Evolutionary conservation across 305 asterid genomes (phyloP), one percentile per base, ranked within the genome.

Genomic region (Fraxinus floribunda): DNA sequence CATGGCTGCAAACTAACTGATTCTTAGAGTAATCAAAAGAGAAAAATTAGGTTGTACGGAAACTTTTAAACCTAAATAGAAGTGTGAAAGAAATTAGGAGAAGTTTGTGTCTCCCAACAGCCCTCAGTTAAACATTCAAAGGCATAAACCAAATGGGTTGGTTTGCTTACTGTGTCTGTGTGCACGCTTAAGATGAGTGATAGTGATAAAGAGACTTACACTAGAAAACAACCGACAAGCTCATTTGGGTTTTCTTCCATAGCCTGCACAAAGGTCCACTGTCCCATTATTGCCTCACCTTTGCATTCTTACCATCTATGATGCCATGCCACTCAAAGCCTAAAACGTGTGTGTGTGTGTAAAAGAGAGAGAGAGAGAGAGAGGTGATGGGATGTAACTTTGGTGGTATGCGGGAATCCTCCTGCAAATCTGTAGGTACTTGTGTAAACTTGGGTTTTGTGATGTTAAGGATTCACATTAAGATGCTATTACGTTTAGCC

Each of bases 161-260:
- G 71, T 39, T 80, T 29, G 84, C 71, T 39, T 41, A 24, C 41
- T 36, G 41, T 36, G 41, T 36, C 55, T 46, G 83, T 73, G 71
- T 73, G 75, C 41, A 79, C 35, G 55, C 64, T 46, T 72, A 3
- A 62, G 85, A 9, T 7, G 78, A 36, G 76, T 29, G 77, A 75
- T 39, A 9, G 22, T 38, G 70, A 55, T 78, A 22, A 82, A 76
- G 76, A 76, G 85, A 78, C 83, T 85, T 77, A 83, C 84, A 82
- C 86, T 78, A 80, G 80, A 77, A 85, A 91, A 84, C 93, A 89
- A 87, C 98, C 94, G 98, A 91, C 98, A 94, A 84, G 41, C 57
- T 86, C 88, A 83, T 89, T 88, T 86, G 89, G 90, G 80, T 86
- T 88, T 86, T 90, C 91, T 85, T 81, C 85, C 81, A 79, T 75